Percentiles rank a stretch among this genome's conserved stretches.
phyloP scores from a whole-genome alignment of 164 flowering plant species.

The Vitis rupestris region DNA sequence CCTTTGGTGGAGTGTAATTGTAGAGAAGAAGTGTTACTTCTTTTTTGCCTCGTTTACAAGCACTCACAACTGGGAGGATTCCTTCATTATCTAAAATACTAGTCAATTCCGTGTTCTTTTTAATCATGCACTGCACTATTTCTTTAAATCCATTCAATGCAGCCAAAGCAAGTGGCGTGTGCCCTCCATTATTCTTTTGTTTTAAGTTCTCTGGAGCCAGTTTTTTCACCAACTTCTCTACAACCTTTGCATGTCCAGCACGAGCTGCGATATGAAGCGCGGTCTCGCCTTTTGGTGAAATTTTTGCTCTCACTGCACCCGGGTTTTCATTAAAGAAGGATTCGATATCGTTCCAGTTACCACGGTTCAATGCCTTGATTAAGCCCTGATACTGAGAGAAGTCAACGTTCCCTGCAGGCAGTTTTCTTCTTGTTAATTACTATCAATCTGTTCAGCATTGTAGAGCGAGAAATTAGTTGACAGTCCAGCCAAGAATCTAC shows the following conservation, averaged over 20 bases:
- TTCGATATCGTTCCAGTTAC: neutral
- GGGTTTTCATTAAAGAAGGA: neutral
- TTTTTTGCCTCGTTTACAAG: neutral
- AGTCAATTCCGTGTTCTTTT: neutral
- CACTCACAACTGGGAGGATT: neutral
- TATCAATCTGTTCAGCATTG: too few species aligned
- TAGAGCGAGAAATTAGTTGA: too few species aligned
- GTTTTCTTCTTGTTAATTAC: too few species aligned
- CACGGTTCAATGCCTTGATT: neutral
- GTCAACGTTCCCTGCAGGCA: too few species aligned
- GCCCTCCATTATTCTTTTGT: neutral
- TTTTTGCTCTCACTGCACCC: neutral
- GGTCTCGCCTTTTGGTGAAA: neutral
- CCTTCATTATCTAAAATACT: neutral
- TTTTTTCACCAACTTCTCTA: neutral
- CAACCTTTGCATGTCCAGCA: neutral
- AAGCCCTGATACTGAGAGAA: neutral
- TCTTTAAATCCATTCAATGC: neutral
- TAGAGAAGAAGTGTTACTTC: neutral
- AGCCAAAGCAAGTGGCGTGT: neutral
- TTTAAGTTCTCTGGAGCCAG: neutral
- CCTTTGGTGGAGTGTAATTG: too few species aligned
- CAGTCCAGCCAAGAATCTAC: too few species aligned
- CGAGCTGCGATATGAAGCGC: neutral
- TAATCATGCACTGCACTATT: conserved; percentile 1